phyloP scores from a whole-genome alignment of 805 yeast species.

The Danielozyma ontarioensis region DNA sequence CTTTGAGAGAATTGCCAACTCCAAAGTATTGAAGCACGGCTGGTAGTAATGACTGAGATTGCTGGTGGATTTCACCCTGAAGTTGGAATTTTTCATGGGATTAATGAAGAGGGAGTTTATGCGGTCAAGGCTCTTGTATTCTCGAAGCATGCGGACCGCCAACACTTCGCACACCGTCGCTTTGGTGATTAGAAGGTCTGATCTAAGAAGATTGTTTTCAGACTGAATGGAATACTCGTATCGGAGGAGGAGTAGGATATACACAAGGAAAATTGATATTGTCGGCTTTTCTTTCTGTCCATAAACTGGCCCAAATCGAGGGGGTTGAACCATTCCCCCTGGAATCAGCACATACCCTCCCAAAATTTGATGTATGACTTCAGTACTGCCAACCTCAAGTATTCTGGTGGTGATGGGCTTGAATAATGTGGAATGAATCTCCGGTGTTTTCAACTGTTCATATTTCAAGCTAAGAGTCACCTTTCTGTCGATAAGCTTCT shows the following conservation, averaged over 20 bases:
- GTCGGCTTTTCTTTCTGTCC: conserved; percentile 10
- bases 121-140: conserved; percentile 37
- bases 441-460: conserved; percentile 49
- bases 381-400: conserved; percentile 34
- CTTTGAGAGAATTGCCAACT: conserved; percentile 47
- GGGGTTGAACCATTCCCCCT: no score
- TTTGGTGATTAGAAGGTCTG: conserved; percentile 37
- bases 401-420: conserved; percentile 42
- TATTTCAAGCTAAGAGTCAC: conserved; percentile 43
- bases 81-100: conserved; percentile 38
- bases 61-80: conserved; percentile 9
- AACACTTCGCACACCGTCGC: conserved; percentile 50
- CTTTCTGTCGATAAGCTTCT: conserved; percentile 36
- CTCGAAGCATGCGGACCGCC: conserved; percentile 45
- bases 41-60: conserved; percentile 8
- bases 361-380: conserved; percentile 28
- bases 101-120: conserved; percentile 42
- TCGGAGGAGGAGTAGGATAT: conserved; percentile 28
- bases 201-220: conserved; percentile 31
- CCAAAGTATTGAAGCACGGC: conserved; percentile 39
- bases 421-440: conserved; percentile 41
- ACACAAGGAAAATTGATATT: conserved; percentile 21
- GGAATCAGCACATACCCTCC: conserved; percentile 2
- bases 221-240: conserved; percentile 37
- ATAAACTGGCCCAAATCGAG: conserved; percentile 11